Base-by-base conservation (phyloP, 164 flowering plant genomes). In the Piper longum region DNA sequence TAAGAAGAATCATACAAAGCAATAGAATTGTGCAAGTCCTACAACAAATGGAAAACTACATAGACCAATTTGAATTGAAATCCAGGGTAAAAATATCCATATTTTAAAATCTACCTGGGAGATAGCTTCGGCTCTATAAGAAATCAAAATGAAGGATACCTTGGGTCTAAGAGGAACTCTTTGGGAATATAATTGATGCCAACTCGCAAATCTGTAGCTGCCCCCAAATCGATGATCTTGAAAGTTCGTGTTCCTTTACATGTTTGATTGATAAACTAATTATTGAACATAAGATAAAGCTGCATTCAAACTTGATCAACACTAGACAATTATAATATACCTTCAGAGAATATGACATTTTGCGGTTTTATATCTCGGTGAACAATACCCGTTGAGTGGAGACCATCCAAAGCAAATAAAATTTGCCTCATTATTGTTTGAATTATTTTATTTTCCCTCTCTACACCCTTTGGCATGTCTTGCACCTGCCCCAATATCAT, bases 201-300 rank as follows among this genome's bases (percentile, higher is more conserved):
- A 13, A 93, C 99, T 83, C 97, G 76, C 71, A 93, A 68, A 82
- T 93, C 99, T 39, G 99, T 76, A 43, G 99, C 97, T 66, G 96
- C 99, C 59, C 99, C 99, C 61, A 93, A 95, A 81, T 93, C 99
- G 69, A 93, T 93, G 70, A 93, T 90, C 79, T 93, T 93, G 80
- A 93, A 93, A 56, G 86, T 82, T 13, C 96, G 89, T 69, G 91
- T 70, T 16, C 83, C 98, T 92, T 87, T 56, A 56, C 64, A 72
- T n/a, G 60, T 62, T 75, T 67, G 16, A 39, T 56, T 17, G 41
- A 42, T 9, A 18, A 13, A 14, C 66, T 45, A 54, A 55, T 41
- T 18, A 54, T 19, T 52, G 9, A 9, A 48, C 52, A 9, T 48
- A 48, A 48, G 14, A 48, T 5, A 9, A 44, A 48, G 52, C 7